phyloP scores from a whole-genome alignment of 495 filamentous ascomycete species.

The Penicillium silybi region DNA sequence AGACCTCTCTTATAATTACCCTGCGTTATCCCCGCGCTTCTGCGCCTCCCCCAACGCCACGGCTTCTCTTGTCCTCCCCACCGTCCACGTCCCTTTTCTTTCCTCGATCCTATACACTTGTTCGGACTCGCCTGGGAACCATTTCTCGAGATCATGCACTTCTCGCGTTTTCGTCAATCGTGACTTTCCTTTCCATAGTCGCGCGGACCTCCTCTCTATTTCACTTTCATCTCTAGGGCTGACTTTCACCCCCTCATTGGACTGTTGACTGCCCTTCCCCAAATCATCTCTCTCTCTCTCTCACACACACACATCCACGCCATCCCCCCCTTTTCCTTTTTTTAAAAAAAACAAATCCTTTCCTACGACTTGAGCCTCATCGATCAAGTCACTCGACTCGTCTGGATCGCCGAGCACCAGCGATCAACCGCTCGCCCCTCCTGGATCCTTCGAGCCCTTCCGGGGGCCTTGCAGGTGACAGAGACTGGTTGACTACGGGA shows the following conservation, averaged over 20 bases:
- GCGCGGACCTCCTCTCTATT: not conserved
- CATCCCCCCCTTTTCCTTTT: not conserved
- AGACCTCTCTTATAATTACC: slow-evolving; percentile 5
- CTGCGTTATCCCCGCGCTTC: slow-evolving; percentile 6
- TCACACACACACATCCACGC: slow-evolving; percentile 4
- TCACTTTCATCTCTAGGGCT: not conserved
- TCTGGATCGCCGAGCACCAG: slow-evolving; percentile 32
- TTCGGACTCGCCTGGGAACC: not conserved
- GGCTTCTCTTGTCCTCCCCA: slow-evolving; percentile 12
- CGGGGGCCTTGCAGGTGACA: slow-evolving; percentile 38
- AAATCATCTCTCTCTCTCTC: not conserved
- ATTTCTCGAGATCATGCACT: slow-evolving; percentile 18
- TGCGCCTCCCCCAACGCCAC: slow-evolving; percentile 21
- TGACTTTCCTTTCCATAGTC: slow-evolving; percentile 9
- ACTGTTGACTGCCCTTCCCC: not conserved
- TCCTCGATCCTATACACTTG: not conserved
- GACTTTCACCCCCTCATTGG: not conserved
- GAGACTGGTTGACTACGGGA: slow-evolving; percentile 34
- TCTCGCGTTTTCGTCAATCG: slow-evolving; percentile 20
- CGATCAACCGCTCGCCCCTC: slow-evolving; percentile 35
- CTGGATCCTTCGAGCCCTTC: slow-evolving; percentile 47
- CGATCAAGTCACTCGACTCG: slow-evolving; percentile 16
- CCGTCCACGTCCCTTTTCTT: not conserved
- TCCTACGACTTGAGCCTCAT: slow-evolving; percentile 3
- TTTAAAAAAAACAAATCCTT: not conserved